Conservation (phyloP, 2,329 filamentous ascomycete genomes). For the Botrytis elliptica region DNA sequence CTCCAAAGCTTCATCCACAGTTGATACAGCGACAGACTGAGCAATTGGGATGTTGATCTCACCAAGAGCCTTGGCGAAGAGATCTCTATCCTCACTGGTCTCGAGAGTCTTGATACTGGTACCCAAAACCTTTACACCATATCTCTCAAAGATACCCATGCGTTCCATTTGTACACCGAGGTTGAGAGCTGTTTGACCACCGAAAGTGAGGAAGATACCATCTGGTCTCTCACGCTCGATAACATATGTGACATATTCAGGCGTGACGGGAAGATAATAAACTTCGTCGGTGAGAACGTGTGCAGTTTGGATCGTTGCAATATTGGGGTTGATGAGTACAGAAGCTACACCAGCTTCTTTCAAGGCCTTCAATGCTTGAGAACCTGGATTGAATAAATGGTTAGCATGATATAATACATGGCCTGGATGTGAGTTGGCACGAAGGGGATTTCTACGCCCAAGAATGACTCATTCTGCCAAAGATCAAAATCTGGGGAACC, state of each 20-base stretch:
- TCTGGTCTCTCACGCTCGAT: conserved; percentile 95
- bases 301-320: conserved; percentile 96
- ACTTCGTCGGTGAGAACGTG: conserved; percentile 95
- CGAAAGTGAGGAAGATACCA: conserved; percentile 95
- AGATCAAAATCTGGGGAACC: conserved; percentile 26
- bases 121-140: conserved; percentile 91
- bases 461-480: conserved; percentile 32
- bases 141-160: conserved; percentile 91
- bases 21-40: conserved; percentile 88
- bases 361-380: conserved; percentile 92
- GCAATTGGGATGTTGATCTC: conserved; percentile 98
- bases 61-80: conserved; percentile 92
- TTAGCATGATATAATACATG: conserved; percentile 27
- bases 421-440: no score
- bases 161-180: conserved; percentile 96
- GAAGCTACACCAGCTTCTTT: conserved; percentile 92
- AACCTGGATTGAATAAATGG: conserved; percentile 55
- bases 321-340: conserved; percentile 96
- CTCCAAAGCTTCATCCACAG: conserved; percentile 85
- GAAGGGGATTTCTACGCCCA: neutral
- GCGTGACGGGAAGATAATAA: conserved; percentile 96
- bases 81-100: conserved; percentile 91
- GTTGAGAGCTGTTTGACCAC: conserved; percentile 95
- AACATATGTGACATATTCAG: conserved; percentile 96
- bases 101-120: conserved; percentile 93